Conservation (phyloP, 495 filamentous ascomycete species). For the Podospora appendiculata region DNA sequence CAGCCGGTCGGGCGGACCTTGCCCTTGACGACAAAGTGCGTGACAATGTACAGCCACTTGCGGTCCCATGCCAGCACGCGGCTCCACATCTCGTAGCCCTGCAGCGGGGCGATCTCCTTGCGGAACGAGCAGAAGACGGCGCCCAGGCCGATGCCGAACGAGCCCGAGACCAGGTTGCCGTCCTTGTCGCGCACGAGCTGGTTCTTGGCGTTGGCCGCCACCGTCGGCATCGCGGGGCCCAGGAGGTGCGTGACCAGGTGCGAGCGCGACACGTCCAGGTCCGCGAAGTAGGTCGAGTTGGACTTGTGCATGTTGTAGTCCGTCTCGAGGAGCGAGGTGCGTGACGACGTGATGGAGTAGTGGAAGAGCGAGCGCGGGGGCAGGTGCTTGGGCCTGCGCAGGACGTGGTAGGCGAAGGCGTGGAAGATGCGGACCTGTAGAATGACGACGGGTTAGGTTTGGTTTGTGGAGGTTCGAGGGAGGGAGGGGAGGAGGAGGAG, state of each 20-base stretch:
- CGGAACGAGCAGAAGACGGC: conserved; percentile 61
- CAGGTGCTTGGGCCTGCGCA: conserved; percentile 29
- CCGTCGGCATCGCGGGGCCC: conserved; percentile 33
- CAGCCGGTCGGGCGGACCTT: conserved; percentile 39
- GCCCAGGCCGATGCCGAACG: conserved; percentile 56
- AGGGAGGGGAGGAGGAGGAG: background rate
- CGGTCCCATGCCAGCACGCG: conserved; percentile 64
- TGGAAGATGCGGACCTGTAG: conserved; percentile 56
- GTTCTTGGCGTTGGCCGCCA: conserved; percentile 32
- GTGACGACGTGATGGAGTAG: conserved; percentile 51
- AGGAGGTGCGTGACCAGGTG: conserved; percentile 51
- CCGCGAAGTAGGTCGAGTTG: conserved; percentile 77
- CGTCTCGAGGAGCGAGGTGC: conserved; percentile 56
- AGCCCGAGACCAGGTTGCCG: conserved; percentile 22
- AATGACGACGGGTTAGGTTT: background rate
- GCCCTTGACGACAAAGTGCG: conserved; percentile 51
- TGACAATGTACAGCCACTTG: conserved; percentile 44
- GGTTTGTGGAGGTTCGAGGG: background rate
- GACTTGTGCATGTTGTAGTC: conserved; percentile 84
- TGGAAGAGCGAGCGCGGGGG: conserved; percentile 53
- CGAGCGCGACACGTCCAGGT: conserved; percentile 65
- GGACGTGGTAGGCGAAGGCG: conserved; percentile 52
- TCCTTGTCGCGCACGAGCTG: conserved; percentile 34
- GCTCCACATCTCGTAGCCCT: conserved; percentile 66
- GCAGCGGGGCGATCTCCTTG: conserved; percentile 59